Percentiles rank a stretch among this genome's conserved stretches.
Evolutionary conservation across 2,329 filamentous ascomycete species (phyloP).

Genomic region (Aspergillus bombycis): DNA sequence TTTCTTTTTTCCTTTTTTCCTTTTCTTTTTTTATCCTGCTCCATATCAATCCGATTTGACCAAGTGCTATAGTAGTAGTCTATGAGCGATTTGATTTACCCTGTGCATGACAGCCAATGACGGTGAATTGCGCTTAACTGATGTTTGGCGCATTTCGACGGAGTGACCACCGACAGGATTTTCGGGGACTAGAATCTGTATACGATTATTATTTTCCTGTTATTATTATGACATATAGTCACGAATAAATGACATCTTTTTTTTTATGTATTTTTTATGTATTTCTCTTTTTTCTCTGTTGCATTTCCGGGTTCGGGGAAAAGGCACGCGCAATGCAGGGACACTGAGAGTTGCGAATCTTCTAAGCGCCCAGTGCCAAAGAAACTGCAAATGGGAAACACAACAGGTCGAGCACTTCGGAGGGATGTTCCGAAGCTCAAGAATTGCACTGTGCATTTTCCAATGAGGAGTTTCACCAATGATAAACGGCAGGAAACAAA

Average conservation of each 20-base stretch:
- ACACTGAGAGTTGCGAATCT: not conserved
- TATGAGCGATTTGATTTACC: conserved; percentile 4
- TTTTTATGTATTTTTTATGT: not conserved
- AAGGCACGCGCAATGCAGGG: not conserved
- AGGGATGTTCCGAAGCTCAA: not conserved
- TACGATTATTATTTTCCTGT: not conserved
- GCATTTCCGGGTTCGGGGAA: not conserved
- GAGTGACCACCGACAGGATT: too few species aligned
- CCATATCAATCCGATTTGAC: not conserved
- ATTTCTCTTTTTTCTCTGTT: not conserved
- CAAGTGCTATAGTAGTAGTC: not conserved
- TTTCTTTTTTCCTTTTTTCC: conserved; percentile 12
- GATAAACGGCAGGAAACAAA: not conserved
- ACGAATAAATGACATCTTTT: not conserved
- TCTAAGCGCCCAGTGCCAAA: not conserved
- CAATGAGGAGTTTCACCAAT: not conserved
- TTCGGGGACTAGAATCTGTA: not conserved
- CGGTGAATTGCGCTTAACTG: not conserved
- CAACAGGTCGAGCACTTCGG: not conserved
- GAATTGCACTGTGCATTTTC: not conserved
- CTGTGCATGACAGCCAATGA: conserved; percentile 1
- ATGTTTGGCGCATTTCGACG: not conserved
- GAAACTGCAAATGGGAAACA: not conserved
- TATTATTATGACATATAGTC: not conserved
- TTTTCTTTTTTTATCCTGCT: conserved; percentile 3